Conservation (phyloP, 108 stramenopile genomes). For the Fragilariopsis cylindrus region DNA sequence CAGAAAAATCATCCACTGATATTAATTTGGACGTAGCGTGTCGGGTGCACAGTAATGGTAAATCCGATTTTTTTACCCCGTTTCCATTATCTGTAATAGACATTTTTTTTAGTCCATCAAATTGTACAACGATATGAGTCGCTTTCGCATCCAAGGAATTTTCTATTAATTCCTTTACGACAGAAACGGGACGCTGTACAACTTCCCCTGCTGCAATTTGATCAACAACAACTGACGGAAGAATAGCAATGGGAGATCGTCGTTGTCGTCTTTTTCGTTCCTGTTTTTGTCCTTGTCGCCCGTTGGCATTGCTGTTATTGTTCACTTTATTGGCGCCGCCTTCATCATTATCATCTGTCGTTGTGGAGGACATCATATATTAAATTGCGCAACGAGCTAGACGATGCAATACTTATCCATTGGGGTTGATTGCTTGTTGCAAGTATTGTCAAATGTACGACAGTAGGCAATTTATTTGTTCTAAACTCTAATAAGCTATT, state of each 20-base stretch:
- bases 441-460: too few relatives aligned
- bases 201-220: conserved; percentile 99
- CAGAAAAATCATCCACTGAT: conserved; percentile 76
- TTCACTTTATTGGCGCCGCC: neutral
- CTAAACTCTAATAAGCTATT: too few relatives aligned
- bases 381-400: neutral
- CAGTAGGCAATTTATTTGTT: too few relatives aligned
- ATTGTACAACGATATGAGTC: conserved; percentile 31
- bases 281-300: neutral
- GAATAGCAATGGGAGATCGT: conserved; percentile 17
- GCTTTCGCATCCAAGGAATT: conserved; percentile 95
- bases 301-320: neutral
- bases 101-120: conserved; percentile 35
- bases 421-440: too few relatives aligned
- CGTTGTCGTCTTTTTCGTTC: neutral
- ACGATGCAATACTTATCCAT: too few relatives aligned
- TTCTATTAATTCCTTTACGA: conserved; percentile 97
- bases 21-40: conserved; percentile 95
- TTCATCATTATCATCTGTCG: neutral
- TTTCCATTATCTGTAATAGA: conserved; percentile 73
- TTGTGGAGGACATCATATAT: neutral
- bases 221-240: conserved; percentile 89
- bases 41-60: conserved; percentile 88
- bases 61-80: conserved; percentile 68
- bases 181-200: conserved; percentile 92